These are phyloP conservation scores for Mycena rebaudengoi DNA, from an alignment of 768 basidiomycete species.

Conservation along the genomic window DNA sequence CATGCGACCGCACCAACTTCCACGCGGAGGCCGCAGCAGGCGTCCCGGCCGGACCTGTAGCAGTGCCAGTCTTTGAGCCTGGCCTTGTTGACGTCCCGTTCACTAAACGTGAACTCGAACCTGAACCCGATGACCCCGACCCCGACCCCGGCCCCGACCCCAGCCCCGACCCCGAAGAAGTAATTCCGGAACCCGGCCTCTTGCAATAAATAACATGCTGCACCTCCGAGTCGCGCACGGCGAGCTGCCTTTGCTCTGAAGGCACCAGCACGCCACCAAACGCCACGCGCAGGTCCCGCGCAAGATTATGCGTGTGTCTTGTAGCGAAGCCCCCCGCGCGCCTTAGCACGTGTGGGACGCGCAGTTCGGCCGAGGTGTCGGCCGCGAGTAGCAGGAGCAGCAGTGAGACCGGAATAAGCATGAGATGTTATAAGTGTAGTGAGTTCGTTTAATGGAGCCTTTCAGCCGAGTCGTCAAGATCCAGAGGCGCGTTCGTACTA, in stretches of 20 bases:
- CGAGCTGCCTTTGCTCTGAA: constrained; percentile 42
- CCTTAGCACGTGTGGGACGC: constrained; percentile 47
- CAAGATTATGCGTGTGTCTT: constrained; percentile 66
- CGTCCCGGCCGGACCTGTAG: constrained; percentile 24
- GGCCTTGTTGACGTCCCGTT: constrained; percentile 30
- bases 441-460: background rate
- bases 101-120: constrained; percentile 18
- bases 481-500: background rate
- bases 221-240: no score
- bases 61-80: constrained; percentile 17
- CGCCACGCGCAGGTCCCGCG: constrained; percentile 74
- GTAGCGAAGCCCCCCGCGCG: constrained; percentile 63
- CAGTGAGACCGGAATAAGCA: constrained; percentile 31
- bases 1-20: constrained; percentile 68
- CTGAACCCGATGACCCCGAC: constrained; percentile 29
- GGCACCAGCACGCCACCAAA: constrained; percentile 63
- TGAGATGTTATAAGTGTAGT: constrained; percentile 34
- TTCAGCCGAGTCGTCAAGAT: constrained; percentile 2
- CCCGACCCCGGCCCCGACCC: constrained; percentile 24
- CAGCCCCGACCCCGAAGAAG: constrained; percentile 33
- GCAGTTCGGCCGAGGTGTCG: constrained; percentile 12
- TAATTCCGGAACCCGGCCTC: constrained; percentile 30
- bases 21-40: constrained; percentile 57
- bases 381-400: constrained; percentile 30
- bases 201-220: constrained; percentile 55